A percentile compares a stretch with the other conserved stretches of the same genome.
Evolutionary conservation across 202 grass and related monocot genomes (phyloP).

Genomic region (Carex arenaria): DNA sequence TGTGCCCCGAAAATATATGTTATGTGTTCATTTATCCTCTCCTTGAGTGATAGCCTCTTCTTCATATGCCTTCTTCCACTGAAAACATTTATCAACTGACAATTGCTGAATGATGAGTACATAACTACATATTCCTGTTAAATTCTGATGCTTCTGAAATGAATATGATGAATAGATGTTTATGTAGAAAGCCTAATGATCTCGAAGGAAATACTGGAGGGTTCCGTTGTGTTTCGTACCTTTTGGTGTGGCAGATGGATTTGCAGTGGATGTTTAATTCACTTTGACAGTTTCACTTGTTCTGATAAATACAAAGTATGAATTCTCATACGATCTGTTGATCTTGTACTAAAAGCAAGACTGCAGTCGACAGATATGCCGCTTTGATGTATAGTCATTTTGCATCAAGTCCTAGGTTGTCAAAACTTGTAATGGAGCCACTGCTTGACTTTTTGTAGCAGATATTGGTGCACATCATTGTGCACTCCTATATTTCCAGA

Average conservation of each 20-base stretch:
- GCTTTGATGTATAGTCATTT: neutral
- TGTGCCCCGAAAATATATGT: neutral
- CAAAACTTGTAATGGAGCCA: neutral
- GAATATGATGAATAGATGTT: neutral
- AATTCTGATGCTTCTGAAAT: neutral
- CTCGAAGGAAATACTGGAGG: neutral
- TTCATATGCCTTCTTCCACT: neutral
- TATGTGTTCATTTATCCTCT: neutral
- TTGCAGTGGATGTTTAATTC: neutral
- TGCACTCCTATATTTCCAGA: too few species aligned
- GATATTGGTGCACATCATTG: neutral
- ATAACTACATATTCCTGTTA: neutral
- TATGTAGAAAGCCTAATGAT: neutral
- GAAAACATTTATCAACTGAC: neutral
- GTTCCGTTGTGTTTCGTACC: neutral
- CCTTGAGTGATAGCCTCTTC: neutral
- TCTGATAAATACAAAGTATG: neutral
- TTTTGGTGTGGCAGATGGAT: neutral
- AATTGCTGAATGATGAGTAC: neutral
- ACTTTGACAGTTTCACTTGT: neutral
- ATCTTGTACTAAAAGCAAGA: neutral
- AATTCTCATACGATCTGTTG: neutral
- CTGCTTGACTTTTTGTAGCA: neutral
- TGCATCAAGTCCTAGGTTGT: neutral
- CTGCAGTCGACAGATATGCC: neutral